Base-by-base conservation (phyloP, 805 yeast genomes). In the Yarrowia sp. region DNA sequence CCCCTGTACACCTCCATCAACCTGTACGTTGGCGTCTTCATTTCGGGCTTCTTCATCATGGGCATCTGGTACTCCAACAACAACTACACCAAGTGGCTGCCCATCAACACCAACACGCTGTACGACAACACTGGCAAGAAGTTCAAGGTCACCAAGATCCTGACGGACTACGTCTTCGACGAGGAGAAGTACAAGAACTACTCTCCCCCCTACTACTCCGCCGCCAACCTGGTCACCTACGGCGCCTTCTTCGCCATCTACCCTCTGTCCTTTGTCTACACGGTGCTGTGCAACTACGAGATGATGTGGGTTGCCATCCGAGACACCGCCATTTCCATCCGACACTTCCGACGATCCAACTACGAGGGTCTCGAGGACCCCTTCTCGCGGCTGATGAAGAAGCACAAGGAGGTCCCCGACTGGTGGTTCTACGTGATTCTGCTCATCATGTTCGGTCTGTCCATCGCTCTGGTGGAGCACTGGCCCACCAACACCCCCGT, bases 361-460 rank as follows among this genome's bases (percentile, higher is more conserved):
- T 36, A 35, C 19, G 53, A 63, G 29, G 63, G 47, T 25, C 42
- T 63, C 29, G 51, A 67, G 35, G 70, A 68, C 53, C 59, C 66
- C 27, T 66, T 65, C 61, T 51, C 61, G 21, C 35, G 63, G 36
- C 76, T 83, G 67, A 83, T 82, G 84, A 69, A 67, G 46, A 74
- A 72, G 62, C 86, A 86, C 71, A 79, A 79, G 36, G 90, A 86
- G 65, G 89, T 85, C 19, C 94, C 96, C 1, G 87, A 84, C 66
- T 84, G 86, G 85, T 85, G 90, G 89, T 86, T 80, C 39, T 62
- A 82, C n/a, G 65, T 75, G 13, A 75, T 85, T 25, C 74, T 84
- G 8, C 65, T 76, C 2, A 72, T 80, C 42, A 71, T 79, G 72
- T 78, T 70, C 24, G 73, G 74, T 0, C 74, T 83, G 18, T 51